Base-by-base conservation (phyloP, 495 filamentous ascomycete genomes). In the Neurospora africana region DNA sequence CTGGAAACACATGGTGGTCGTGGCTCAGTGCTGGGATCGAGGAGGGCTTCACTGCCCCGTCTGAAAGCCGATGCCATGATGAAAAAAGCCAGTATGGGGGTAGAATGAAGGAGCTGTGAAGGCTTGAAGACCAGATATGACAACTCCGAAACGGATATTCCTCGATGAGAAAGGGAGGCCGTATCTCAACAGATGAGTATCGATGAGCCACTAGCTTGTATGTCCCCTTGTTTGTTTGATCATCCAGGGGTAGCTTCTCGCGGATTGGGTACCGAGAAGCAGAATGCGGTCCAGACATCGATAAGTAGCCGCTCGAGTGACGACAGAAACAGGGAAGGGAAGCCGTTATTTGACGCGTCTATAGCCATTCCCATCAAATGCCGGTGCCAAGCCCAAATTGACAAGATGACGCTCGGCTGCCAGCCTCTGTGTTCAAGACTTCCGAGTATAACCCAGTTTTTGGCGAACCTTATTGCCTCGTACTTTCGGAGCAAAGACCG, bases 41-140 rank as follows among this genome's bases (percentile, higher is more conserved):
- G 71, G 74, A 71, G 21, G 58, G 61, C 70, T 15, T 69, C 47
- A 68, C 61, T 68, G 74, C 47, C 53, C 35, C 69, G 53, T 19
- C 47, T 67, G 44, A 75, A 53, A 38, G 71, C 58, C 65, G 79
- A 82, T 75, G 79, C 77, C 81, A 82, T 84, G 71, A 76, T 76
- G 76, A 65, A 27, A 2, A 27, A 61, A 61, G 53, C 53, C 53
- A 33, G 27, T 61, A 8, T 30, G 13, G 27, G 23, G 53, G 27
- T 17, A 7, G 6, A 33, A 17, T 9, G 23, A 17, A 61, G 53
- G 27, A 30, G 53, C 11, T 33, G 53, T 61, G 27, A 0, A 33
- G 53, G 13, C 53, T 61, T 33, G 53, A 4, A 61, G 15, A 61
- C 13, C 15, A 17, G 13, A 17, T 15, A 17, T 33, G 53, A 61